Evolutionary conservation across 202 grass and related monocot genomes (phyloP).

Genomic region (Eragrostis tef): DNA sequence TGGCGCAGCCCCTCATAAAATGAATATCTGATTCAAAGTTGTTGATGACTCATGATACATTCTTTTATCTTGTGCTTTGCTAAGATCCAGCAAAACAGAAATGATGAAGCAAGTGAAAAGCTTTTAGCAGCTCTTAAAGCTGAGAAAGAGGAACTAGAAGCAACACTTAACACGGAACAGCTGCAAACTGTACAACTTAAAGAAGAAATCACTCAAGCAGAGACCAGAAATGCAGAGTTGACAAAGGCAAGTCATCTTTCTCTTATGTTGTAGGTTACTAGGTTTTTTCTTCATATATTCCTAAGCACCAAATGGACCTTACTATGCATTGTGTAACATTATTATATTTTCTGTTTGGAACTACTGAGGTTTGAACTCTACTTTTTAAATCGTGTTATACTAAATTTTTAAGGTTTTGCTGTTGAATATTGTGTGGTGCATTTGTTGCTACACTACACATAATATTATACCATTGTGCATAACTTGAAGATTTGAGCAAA

Average conservation of each 20-base stretch:
- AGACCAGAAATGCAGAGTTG: constrained; percentile 80
- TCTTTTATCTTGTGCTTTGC: constrained; percentile 31
- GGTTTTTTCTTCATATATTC: constrained; percentile 21
- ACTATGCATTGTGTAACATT: neutral
- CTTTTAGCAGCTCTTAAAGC: constrained; percentile 68
- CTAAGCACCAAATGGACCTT: constrained; percentile 6
- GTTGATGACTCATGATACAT: constrained; percentile 18
- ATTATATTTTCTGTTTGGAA: constrained; percentile 6
- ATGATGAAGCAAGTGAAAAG: constrained; percentile 66
- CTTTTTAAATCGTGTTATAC: constrained; percentile 1
- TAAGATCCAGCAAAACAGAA: constrained; percentile 68
- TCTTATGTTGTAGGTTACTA: neutral
- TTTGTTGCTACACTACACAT: neutral
- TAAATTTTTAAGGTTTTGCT: neutral
- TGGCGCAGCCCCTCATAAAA: neutral
- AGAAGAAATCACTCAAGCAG: constrained; percentile 86
- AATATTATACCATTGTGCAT: neutral
- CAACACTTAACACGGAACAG: constrained; percentile 68
- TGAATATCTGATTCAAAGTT: constrained; percentile 15
- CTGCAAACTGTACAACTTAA: constrained; percentile 80
- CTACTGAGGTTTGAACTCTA: neutral
- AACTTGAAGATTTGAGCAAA: constrained; percentile 1
- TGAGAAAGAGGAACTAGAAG: constrained; percentile 93
- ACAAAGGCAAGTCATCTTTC: constrained; percentile 68
- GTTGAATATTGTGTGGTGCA: neutral